Evolutionary conservation across 805 yeast species (phyloP).

Genomic region (Soucietia sequanensis): DNA sequence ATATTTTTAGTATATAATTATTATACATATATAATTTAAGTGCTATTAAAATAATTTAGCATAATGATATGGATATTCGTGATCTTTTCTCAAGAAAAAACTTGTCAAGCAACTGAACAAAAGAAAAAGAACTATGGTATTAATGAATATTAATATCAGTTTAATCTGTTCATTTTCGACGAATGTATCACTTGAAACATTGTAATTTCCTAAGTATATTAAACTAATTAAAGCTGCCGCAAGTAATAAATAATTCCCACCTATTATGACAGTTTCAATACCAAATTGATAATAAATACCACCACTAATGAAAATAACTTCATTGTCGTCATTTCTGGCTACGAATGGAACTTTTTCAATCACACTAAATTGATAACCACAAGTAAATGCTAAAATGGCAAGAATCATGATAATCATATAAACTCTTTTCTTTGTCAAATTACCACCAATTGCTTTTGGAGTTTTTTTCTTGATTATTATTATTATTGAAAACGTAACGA

Average conservation of each 20-base stretch:
- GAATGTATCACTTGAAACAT: constrained; percentile 16
- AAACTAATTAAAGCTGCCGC: constrained; percentile 41
- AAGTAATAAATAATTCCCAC: constrained; percentile 48
- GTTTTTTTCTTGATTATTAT: constrained; percentile 50
- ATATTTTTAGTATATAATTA: background rate
- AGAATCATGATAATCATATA: constrained; percentile 32
- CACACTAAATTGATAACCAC: constrained; percentile 66
- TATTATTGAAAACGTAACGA: constrained; percentile 43
- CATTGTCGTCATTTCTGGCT: constrained; percentile 49
- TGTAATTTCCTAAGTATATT: constrained; percentile 34
- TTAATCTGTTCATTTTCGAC: constrained; percentile 18
- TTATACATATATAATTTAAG: background rate
- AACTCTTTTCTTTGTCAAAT: constrained; percentile 18
- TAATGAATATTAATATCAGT: constrained; percentile 14
- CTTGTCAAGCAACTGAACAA: constrained; percentile 46
- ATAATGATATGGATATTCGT: constrained; percentile 45
- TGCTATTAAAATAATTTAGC: constrained; percentile 25
- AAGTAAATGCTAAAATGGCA: constrained; percentile 44
- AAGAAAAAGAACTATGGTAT: constrained; percentile 26
- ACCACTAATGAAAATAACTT: constrained; percentile 59
- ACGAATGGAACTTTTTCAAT: constrained; percentile 64
- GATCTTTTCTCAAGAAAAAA: constrained; percentile 46
- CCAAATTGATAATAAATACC: constrained; percentile 72
- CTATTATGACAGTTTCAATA: constrained; percentile 56
- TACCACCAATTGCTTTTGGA: constrained; percentile 18